A percentile compares a stretch with the other conserved stretches of the same genome.
phyloP scores from a whole-genome alignment of 352 stramenopile species.

The Phytophthora chlamydospora region DNA sequence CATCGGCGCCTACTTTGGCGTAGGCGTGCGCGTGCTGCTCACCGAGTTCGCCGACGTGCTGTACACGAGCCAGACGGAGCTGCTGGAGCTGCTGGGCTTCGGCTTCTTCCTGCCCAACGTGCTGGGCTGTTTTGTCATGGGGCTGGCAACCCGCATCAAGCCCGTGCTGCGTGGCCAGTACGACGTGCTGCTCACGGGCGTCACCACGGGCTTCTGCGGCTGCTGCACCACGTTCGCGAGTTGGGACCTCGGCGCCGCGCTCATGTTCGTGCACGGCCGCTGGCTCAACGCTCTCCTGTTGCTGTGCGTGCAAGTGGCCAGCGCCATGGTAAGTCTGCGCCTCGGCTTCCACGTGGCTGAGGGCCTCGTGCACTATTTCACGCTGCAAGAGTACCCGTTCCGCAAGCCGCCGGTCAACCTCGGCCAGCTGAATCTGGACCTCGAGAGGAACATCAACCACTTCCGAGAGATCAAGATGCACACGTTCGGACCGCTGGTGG shows the following conservation, averaged over 20 bases:
- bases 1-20: slow-evolving; percentile 56
- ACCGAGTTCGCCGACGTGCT: slow-evolving; percentile 52
- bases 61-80: slow-evolving; percentile 41
- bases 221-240: slow-evolving; percentile 72
- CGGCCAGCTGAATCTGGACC: slow-evolving; percentile 54
- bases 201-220: slow-evolving; percentile 76
- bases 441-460: slow-evolving; percentile 52
- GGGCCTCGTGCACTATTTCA: slow-evolving; percentile 49
- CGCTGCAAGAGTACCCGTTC: slow-evolving; percentile 49
- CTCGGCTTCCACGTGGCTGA: slow-evolving; percentile 52
- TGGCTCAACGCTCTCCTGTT: slow-evolving; percentile 60
- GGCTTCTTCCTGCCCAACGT: slow-evolving; percentile 64
- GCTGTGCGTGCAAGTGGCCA: slow-evolving; percentile 54
- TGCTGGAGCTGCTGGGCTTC: slow-evolving; percentile 60
- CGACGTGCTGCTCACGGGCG: slow-evolving; percentile 50
- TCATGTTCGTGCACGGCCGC: slow-evolving; percentile 54
- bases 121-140: slow-evolving; percentile 73
- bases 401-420: slow-evolving; percentile 55
- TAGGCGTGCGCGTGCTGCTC: slow-evolving; percentile 54
- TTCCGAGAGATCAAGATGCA: slow-evolving; percentile 55
- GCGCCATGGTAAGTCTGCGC: slow-evolving; percentile 49
- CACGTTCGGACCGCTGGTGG: slow-evolving; percentile 50
- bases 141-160: slow-evolving; percentile 46
- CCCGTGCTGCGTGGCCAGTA: slow-evolving; percentile 55
- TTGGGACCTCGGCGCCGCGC: slow-evolving; percentile 56